Conservation (phyloP, 2,329 filamentous ascomycete species). For the Fusarium sp. region DNA sequence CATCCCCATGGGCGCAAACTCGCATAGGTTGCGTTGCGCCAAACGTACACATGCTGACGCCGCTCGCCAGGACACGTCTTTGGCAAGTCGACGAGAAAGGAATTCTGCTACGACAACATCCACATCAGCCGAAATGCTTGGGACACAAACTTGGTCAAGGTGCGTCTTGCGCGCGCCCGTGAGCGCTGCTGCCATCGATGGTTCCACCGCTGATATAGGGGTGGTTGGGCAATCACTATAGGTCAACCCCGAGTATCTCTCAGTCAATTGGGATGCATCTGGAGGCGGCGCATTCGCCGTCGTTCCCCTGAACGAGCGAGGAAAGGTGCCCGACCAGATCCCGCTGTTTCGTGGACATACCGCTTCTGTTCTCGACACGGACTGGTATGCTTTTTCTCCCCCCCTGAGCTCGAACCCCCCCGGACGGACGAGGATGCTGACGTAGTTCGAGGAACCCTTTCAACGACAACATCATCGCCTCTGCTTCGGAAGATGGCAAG, state of each 20-base stretch:
- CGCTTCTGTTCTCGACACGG: conserved; percentile 93
- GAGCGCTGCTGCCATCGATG: conserved; percentile 6
- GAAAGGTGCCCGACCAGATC: conserved; percentile 90
- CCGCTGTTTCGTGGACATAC: conserved; percentile 97
- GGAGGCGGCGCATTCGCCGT: conserved; percentile 97
- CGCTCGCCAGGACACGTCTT: conserved; percentile 87
- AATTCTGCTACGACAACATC: conserved; percentile 98
- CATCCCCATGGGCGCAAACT: conserved; percentile 35
- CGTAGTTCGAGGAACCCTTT: conserved; percentile 81
- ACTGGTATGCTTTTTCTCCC: conserved; percentile 74
- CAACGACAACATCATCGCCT: conserved; percentile 92
- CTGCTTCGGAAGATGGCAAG: conserved; percentile 96
- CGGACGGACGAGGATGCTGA: conserved; percentile 22
- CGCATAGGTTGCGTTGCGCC: conserved; percentile 30
- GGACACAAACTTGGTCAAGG: conserved; percentile 99
- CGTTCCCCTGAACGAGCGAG: conserved; percentile 88
- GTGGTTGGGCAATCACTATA: conserved; percentile 51
- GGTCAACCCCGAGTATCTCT: conserved; percentile 95
- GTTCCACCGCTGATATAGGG: conserved; percentile 40
- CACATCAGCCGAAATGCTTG: conserved; percentile 98
- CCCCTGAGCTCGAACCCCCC: conserved; percentile 4
- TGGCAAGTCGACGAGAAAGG: conserved; percentile 93
- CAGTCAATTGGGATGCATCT: conserved; percentile 98
- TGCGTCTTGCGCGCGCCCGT: conserved; percentile 54
- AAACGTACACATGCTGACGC: conserved; percentile 39